These are phyloP conservation scores for Talaromyces sp. DNA, from an alignment of 2,329 filamentous ascomycete species.

Conservation along the genomic window DNA sequence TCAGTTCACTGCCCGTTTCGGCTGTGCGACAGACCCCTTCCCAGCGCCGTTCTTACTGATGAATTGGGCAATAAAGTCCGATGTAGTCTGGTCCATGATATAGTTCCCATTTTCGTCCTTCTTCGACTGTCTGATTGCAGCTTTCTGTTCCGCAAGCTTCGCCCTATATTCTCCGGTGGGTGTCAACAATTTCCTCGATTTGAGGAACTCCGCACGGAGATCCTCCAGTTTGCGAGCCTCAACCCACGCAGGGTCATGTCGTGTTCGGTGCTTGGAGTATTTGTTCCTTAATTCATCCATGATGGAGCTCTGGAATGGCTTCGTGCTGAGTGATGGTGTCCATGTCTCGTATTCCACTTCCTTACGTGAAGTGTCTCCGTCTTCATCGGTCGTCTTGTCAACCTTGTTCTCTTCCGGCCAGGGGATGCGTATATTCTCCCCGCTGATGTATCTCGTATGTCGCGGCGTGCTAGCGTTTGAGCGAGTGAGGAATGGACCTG, in stretches of 20 bases:
- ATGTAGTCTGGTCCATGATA: constrained; percentile 29
- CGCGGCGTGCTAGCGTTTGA: constrained; percentile 41
- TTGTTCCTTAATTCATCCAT: constrained; percentile 81
- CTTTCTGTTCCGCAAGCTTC: constrained; percentile 33
- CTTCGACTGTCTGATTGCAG: constrained; percentile 30
- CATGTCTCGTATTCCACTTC: constrained; percentile 71
- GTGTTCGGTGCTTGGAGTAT: constrained; percentile 74
- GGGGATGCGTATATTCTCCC: constrained; percentile 67
- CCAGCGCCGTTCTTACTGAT: constrained; percentile 22
- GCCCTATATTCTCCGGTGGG: constrained; percentile 42
- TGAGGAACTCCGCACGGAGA: constrained; percentile 41
- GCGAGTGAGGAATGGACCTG: constrained; percentile 48
- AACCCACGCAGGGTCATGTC: constrained; percentile 71
- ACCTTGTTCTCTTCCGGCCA: constrained; percentile 59
- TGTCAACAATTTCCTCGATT: constrained; percentile 44
- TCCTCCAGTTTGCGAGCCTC: constrained; percentile 59
- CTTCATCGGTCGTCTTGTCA: constrained; percentile 49
- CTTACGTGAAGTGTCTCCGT: constrained; percentile 68
- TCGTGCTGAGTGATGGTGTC: constrained; percentile 67
- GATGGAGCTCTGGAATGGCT: constrained; percentile 73
- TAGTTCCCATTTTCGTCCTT: constrained; percentile 36
- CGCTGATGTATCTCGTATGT: constrained; percentile 56
- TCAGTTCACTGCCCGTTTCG: neutral
- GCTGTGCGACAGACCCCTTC: neutral
- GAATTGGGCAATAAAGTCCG: constrained; percentile 34